Evolutionary conservation across 495 filamentous ascomycete genomes (phyloP).

Genomic region (Aspergillus affinis): DNA sequence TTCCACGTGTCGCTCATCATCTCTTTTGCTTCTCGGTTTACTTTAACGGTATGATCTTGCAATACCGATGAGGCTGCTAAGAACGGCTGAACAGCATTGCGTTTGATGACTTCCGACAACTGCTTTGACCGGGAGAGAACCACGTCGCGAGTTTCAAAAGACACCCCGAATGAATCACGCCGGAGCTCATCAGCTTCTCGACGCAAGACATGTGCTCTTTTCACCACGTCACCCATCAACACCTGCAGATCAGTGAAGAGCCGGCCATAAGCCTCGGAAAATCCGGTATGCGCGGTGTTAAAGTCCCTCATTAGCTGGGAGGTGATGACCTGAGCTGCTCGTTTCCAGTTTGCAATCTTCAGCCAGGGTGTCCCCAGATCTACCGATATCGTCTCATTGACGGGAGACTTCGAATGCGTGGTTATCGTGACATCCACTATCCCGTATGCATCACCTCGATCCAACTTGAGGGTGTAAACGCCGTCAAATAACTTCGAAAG

Average conservation of each 20-base stretch:
- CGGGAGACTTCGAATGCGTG: conserved; percentile 49
- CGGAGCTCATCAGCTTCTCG: conserved; percentile 32
- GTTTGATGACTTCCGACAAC: conserved; percentile 35
- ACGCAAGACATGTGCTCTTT: conserved; percentile 38
- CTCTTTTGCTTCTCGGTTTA: conserved; percentile 32
- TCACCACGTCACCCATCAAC: conserved; percentile 48
- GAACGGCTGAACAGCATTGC: conserved; percentile 37
- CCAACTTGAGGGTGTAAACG: conserved; percentile 56
- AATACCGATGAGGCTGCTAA: conserved; percentile 32
- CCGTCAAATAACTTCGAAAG: conserved; percentile 56
- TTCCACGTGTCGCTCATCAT: conserved; percentile 33
- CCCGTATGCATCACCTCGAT: conserved; percentile 59
- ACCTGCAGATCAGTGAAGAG: conserved; percentile 52
- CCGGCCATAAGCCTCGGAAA: conserved; percentile 43
- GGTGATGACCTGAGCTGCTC: conserved; percentile 43
- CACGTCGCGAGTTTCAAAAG: conserved; percentile 22
- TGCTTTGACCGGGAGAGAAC: conserved; percentile 40
- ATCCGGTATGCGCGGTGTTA: conserved; percentile 41
- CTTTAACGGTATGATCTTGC: conserved; percentile 28
- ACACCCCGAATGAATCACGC: conserved; percentile 23
- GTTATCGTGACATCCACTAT: conserved; percentile 56
- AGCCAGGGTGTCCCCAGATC: conserved; percentile 65
- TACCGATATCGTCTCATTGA: conserved; percentile 53
- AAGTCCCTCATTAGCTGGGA: conserved; percentile 45
- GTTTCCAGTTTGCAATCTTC: conserved; percentile 57